Evolutionary conservation across 495 filamentous ascomycete genomes (phyloP), one percentile per base, ranked within the genome.

Genomic region (Aspergillus conjunctus): DNA sequence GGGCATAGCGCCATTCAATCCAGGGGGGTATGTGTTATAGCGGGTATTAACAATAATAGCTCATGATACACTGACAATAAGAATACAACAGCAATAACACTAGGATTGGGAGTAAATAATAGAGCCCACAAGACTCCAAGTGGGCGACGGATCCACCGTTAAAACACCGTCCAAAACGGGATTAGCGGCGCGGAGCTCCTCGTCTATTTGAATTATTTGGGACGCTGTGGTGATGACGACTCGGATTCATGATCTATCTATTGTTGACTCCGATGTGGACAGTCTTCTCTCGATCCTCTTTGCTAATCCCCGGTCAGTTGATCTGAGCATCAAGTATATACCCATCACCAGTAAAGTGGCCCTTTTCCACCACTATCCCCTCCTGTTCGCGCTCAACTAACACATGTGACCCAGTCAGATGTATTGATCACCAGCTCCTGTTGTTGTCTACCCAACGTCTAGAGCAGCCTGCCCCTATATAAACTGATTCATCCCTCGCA

Each of bases 351-450:
- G 26, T 5, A 5, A 26, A 26, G 26, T 26, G 5, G 5, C 5
- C n/a, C 26, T 44, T 17, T 52, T 50, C 37, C 49, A 3, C 21
- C 11, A 15, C 53, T 49, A 18, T 18, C 31, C 22, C 51, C 53
- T 33, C 61, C 59, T 34, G 44, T 50, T 20, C 30, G 32, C 32
- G 17, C n/a, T 51, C 41, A 48, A 56, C 32, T 60, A 58, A 60
- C 60, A 66, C 71, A 74, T 75, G 71, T 73, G 72, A 76, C 66
- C 62, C 58, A 61, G 50, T 67, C 69, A 72, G 54, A 63, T 52
- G 67, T 65, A 50, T 59, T 60, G 66, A 70, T 68, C 69, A 62
- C 57, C 60, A 52, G 46, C 26, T 48, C 44, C 32, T 20, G 51
- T 57, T 26, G 60, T 61, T 44, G 22, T 67, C 10, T 58, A 55